phyloP scores from a whole-genome alignment of 2,329 filamentous ascomycete genomes.

The Monosporascus sp. region DNA sequence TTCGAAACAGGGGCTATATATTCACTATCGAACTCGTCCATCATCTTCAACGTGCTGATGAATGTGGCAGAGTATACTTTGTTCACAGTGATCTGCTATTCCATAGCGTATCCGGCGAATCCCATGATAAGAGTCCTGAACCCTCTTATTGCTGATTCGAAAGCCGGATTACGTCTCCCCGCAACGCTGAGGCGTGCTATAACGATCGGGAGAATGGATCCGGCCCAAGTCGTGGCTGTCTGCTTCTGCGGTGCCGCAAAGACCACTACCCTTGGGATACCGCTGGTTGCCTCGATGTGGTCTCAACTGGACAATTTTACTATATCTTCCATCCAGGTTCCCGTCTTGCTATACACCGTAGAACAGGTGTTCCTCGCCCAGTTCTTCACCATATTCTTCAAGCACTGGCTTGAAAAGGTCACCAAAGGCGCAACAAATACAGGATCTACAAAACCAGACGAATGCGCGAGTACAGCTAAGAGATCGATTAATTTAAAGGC shows the following conservation, averaged over 20 bases:
- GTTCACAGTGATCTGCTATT: conserved; percentile 58
- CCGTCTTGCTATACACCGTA: conserved; percentile 57
- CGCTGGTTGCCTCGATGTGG: conserved; percentile 65
- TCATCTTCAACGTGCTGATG: conserved; percentile 64
- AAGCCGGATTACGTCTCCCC: conserved; percentile 21
- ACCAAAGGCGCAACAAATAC: conserved; percentile 18
- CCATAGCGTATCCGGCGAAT: conserved; percentile 38
- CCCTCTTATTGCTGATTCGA: conserved; percentile 27
- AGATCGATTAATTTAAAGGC: not conserved
- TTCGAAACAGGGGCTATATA: conserved; percentile 61
- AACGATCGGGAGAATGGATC: conserved; percentile 47
- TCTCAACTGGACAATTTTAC: conserved; percentile 47
- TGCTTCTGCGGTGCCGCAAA: conserved; percentile 72
- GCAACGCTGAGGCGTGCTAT: conserved; percentile 28
- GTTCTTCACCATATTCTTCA: conserved; percentile 35
- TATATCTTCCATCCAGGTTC: conserved; percentile 56
- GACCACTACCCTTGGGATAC: conserved; percentile 65
- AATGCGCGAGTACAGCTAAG: not conserved
- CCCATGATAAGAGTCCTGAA: conserved; percentile 29
- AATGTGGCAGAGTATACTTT: conserved; percentile 59
- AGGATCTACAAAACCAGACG: conserved; percentile 11
- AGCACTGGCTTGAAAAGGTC: conserved; percentile 35
- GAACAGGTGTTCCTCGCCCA: conserved; percentile 42
- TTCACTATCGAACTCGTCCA: conserved; percentile 51
- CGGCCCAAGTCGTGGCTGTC: conserved; percentile 61